phyloP scores from a whole-genome alignment of 305 asterid species.

The Striga hermonthica region DNA sequence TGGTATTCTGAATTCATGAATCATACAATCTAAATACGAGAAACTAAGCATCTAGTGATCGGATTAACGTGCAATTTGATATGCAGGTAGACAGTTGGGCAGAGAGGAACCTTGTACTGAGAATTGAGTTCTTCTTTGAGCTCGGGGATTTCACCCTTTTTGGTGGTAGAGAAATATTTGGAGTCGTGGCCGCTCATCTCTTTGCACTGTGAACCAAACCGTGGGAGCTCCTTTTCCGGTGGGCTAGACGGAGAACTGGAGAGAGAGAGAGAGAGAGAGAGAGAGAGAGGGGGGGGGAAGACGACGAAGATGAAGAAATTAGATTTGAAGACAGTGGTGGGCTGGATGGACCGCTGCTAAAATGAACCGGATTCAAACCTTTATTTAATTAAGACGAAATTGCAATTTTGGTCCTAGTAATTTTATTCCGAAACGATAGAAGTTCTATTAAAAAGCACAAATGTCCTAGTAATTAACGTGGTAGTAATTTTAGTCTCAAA shows the following conservation, averaged over 20 bases:
- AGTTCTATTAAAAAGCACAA: no score
- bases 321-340: conserved; percentile 19
- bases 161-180: conserved; percentile 95
- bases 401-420: no score
- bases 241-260: conserved; percentile 21
- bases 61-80: conserved; percentile 11
- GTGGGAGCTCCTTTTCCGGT: conserved; percentile 32
- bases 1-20: background rate
- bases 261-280: no score
- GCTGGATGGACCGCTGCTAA: no score
- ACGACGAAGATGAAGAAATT: conserved; percentile 20
- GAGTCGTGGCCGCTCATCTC: conserved; percentile 99
- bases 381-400: no score
- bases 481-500: no score
- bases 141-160: conserved; percentile 99
- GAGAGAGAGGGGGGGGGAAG: conserved; percentile 23
- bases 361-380: no score
- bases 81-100: conserved; percentile 7
- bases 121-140: conserved; percentile 99
- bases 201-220: conserved; percentile 25
- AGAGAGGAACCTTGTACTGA: conserved; percentile 77
- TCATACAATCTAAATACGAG: background rate
- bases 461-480: no score
- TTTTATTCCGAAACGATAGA: no score
- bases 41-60: background rate